These are phyloP conservation scores for Rhododendron mucronatum DNA, from an alignment of 148 eudicot genomes.

Conservation along the genomic window DNA sequence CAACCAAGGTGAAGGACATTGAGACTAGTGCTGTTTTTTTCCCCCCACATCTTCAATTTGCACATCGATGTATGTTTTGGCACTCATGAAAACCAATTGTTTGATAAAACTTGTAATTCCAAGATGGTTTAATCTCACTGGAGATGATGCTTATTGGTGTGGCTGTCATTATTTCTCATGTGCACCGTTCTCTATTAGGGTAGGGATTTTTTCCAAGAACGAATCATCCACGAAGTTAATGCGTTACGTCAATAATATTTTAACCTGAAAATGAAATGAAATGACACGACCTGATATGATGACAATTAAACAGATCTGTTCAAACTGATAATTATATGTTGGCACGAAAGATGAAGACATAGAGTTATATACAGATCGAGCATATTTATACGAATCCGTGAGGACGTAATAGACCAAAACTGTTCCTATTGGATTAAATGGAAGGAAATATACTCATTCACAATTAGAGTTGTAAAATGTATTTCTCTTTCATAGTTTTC, in stretches of 20 bases:
- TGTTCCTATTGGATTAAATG: not conserved
- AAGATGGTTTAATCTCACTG: slow-evolving; percentile 10
- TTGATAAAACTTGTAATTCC: slow-evolving; percentile 9
- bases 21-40: not conserved
- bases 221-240: not conserved
- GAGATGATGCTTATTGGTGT: not conserved
- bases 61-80: slow-evolving; percentile 6
- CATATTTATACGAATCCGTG: not conserved
- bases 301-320: not conserved
- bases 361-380: too few relatives aligned
- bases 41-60: not conserved
- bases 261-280: not conserved
- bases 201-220: not conserved
- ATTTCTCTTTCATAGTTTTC: not conserved
- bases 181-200: not conserved
- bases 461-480: not conserved
- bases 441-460: not conserved
- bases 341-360: too few relatives aligned
- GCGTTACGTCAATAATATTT: not conserved
- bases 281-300: not conserved
- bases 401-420: not conserved
- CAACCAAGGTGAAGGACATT: slow-evolving; percentile 4
- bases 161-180: not conserved
- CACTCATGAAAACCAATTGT: slow-evolving; percentile 9
- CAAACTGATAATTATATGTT: not conserved